Evolutionary conservation across 31 red algal species (phyloP).

Genomic region (Pterothamnion heteromorphum): DNA sequence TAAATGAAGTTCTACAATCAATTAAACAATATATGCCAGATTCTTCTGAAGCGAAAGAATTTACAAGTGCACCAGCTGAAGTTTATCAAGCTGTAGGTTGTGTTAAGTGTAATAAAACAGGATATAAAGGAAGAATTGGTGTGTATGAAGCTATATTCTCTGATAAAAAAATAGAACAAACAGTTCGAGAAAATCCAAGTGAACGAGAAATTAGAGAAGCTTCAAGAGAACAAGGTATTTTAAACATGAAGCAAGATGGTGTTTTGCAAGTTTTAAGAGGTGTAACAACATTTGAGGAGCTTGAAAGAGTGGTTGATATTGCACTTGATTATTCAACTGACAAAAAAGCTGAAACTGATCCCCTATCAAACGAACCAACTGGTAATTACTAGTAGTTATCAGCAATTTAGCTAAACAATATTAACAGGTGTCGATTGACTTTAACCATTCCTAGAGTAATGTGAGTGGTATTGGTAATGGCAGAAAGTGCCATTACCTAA

Average conservation of each 20-base stretch:
- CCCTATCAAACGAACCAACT: too few species aligned
- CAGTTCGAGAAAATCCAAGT: not conserved
- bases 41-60: not conserved
- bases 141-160: not conserved
- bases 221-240: not conserved
- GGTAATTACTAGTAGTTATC: too few species aligned
- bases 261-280: not conserved
- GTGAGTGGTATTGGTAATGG: too few species aligned
- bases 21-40: not conserved
- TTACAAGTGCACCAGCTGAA: not conserved
- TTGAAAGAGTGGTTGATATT: not conserved
- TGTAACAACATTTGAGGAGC: not conserved
- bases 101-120: not conserved
- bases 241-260: not conserved
- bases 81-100: not conserved
- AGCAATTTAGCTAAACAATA: too few species aligned
- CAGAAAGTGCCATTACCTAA: too few species aligned
- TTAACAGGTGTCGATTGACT: too few species aligned
- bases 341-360: too few species aligned
- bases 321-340: too few species aligned
- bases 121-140: not conserved
- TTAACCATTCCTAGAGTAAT: too few species aligned
- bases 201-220: not conserved
- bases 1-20: not conserved
- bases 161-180: not conserved